A percentile compares a stretch with the other conserved stretches of the same genome.
These are phyloP conservation scores for Prunus campanulata DNA, from an alignment of 306 rosid genomes.

Conservation along the genomic window DNA sequence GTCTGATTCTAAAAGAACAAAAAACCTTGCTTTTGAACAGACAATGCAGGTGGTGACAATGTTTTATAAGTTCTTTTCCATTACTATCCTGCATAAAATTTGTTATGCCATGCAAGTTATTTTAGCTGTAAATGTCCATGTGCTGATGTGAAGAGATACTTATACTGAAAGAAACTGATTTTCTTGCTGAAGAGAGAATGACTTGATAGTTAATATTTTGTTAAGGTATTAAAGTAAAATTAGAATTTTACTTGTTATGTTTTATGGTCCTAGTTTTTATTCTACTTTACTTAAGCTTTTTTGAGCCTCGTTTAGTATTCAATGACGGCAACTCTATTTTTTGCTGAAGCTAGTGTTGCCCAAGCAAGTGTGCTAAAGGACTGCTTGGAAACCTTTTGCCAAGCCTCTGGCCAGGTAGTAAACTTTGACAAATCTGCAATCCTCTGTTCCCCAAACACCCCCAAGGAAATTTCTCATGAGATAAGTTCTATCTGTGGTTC, in stretches of 20 bases:
- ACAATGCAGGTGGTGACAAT: constrained; percentile 56
- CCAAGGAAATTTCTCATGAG: no score
- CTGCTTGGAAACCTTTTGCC: constrained; percentile 35
- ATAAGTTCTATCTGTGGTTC: no score
- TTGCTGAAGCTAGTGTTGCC: not conserved
- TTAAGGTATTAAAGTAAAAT: not conserved
- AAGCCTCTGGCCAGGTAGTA: no score
- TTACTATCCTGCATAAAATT: not conserved
- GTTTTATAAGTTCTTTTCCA: constrained; percentile 18
- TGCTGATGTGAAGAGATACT: not conserved
- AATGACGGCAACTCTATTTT: not conserved
- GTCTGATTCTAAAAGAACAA: constrained; percentile 56
- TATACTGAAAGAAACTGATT: not conserved
- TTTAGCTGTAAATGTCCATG: not conserved
- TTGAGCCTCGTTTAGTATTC: not conserved
- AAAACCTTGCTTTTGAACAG: constrained; percentile 49
- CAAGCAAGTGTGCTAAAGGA: no score
- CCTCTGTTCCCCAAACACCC: no score
- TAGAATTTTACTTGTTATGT: not conserved
- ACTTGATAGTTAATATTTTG: not conserved
- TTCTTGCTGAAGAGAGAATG: not conserved
- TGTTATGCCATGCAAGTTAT: not conserved
- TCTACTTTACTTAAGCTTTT: not conserved
- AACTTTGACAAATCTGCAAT: no score
- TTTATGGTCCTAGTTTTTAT: not conserved